Base-by-base conservation (phyloP, 768 basidiomycete species). In the Boletus speciosus region DNA sequence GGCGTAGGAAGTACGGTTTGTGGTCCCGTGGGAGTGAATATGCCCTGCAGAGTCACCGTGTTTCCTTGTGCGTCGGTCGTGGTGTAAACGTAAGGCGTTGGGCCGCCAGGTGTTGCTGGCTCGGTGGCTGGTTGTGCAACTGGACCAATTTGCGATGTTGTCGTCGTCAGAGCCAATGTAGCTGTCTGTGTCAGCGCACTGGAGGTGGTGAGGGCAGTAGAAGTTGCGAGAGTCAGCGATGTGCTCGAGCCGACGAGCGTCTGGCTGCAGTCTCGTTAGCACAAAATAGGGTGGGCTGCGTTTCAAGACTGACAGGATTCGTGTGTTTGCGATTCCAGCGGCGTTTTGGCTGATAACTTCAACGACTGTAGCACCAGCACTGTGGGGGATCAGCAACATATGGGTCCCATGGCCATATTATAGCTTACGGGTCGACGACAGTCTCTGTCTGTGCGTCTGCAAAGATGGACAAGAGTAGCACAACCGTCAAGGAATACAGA, bases 101-200 rank as follows among this genome's bases (percentile, higher is more conserved):
- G 75, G 2, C 76, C 81, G 6, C 77, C 76, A 32, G 80, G 72
- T 3, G 69, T 62, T 21, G 59, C 67, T 3, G 66, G 68, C 25
- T 69, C 72, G 5, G 78, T 31, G 3, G 62, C 74, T 23, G 83
- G 82, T 58, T 79, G 77, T 7, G 78, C 86, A 0, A 87, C 85
- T 4, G 84, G 66, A 23, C 51, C 70, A 49, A 45, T 62, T 12
- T 43, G 54, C n/a, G 40, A 49, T 25, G 62, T 7, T 9, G 71
- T 49, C 16, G 63, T 41, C 6, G 66, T 62, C 1, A 65, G 49
- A 2, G 65, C 29, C n/a, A 63, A 19, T 9, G 64, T 35, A 0
- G 71, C 56, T 2, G 69, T 57, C 32, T 41, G 56, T 14, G 25
- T 11, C 8, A 51, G 41, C 16, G 68, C 23, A 44, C 56, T 63